phyloP scores from a whole-genome alignment of 2,329 filamentous ascomycete genomes.

The Incumbomyces lentus region DNA sequence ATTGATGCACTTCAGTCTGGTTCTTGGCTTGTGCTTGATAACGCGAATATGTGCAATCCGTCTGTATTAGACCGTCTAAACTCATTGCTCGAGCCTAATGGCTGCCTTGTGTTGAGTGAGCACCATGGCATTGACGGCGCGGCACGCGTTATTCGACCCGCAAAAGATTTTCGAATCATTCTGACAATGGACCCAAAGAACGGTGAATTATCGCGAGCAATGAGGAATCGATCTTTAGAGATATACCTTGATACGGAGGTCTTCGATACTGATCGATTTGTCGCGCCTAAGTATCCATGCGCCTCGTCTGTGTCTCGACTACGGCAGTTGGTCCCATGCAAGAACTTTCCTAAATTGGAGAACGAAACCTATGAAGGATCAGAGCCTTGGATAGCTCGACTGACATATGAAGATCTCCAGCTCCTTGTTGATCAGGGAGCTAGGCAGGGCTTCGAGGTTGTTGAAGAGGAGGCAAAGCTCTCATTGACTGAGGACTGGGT shows the following conservation, averaged over 20 bases:
- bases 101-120: slow-evolving; percentile 82
- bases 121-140: slow-evolving; percentile 68
- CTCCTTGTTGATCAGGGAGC: not conserved
- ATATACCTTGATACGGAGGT: slow-evolving; percentile 57
- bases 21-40: slow-evolving; percentile 89
- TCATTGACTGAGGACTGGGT: slow-evolving; percentile 4
- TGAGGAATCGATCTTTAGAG: slow-evolving; percentile 91
- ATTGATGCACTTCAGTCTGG: slow-evolving; percentile 78
- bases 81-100: slow-evolving; percentile 83
- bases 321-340: slow-evolving; percentile 7
- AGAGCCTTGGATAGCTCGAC: slow-evolving; percentile 11
- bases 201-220: slow-evolving; percentile 87
- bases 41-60: slow-evolving; percentile 91
- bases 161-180: slow-evolving; percentile 83
- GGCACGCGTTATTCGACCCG: slow-evolving; percentile 67
- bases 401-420: slow-evolving; percentile 10
- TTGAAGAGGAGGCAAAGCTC: not conserved
- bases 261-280: slow-evolving; percentile 9
- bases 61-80: slow-evolving; percentile 92
- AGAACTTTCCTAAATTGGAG: too few relatives aligned
- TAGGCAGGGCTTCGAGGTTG: not conserved
- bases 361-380: not conserved
- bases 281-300: slow-evolving; percentile 12
- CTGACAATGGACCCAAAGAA: slow-evolving; percentile 85
- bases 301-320: slow-evolving; percentile 11